A percentile compares a stretch with the other conserved stretches of the same genome.
These are phyloP conservation scores for Tetrahymena thermophila DNA, from an alignment of 73 alveolate genomes.

Conservation along the genomic window DNA sequence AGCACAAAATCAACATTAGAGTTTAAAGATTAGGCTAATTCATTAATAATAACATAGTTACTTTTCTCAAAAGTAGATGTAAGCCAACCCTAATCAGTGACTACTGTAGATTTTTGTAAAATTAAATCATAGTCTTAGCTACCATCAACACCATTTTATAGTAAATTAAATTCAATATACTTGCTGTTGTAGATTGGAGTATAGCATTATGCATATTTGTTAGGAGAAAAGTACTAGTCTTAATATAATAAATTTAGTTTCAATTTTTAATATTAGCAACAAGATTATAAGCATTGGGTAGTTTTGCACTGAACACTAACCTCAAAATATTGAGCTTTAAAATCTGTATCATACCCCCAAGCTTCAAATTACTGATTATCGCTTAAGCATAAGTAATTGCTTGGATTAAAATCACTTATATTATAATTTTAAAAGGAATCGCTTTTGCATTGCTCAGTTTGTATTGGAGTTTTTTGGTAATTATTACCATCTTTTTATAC, in stretches of 20 bases:
- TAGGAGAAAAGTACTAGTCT: neutral
- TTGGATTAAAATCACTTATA: neutral
- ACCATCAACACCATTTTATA: neutral
- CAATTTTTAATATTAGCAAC: neutral
- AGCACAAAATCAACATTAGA: neutral
- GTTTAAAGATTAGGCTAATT: neutral
- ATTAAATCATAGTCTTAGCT: neutral
- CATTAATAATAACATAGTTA: neutral
- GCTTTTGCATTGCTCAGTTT: neutral
- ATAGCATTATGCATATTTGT: neutral
- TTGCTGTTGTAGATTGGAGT: neutral
- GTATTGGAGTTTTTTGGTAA: neutral
- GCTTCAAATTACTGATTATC: neutral
- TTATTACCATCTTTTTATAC: neutral
- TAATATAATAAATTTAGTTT: neutral
- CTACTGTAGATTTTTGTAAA: neutral
- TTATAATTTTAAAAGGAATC: neutral
- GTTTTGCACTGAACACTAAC: neutral
- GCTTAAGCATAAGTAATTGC: neutral
- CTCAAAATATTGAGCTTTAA: neutral
- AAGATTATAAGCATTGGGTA: neutral
- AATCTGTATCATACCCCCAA: neutral
- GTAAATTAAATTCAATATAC: neutral
- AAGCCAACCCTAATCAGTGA: neutral
- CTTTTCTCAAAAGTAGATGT: neutral